A percentile compares a stretch with the other conserved stretches of the same genome.
Conservation (phyloP, 805 yeast species). For the Metschnikowia aberdeeniae region DNA sequence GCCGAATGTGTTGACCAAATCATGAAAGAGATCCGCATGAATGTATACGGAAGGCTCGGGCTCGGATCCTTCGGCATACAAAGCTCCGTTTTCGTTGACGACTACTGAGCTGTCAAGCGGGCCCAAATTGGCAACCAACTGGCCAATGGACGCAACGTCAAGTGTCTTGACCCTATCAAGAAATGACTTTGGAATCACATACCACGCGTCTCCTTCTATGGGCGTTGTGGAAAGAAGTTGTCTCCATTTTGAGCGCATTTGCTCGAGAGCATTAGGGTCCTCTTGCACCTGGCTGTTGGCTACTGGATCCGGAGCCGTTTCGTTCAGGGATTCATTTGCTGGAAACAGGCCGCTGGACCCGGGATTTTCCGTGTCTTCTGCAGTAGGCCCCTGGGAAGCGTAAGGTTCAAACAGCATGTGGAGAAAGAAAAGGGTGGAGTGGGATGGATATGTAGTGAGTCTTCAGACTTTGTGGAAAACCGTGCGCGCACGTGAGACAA, state of each 20-base stretch:
- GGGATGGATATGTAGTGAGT: neutral
- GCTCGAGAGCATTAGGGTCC: neutral
- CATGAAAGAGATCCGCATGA: constrained; percentile 41
- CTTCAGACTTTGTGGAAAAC: constrained; percentile 2
- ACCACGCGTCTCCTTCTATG: constrained; percentile 47
- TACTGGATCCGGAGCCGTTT: too few relatives aligned
- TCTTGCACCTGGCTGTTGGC: neutral
- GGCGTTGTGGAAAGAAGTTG: constrained; percentile 4
- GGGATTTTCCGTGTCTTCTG: neutral
- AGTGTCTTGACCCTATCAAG: constrained; percentile 35
- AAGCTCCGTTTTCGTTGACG: constrained; percentile 43
- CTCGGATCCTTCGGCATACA: constrained; percentile 26
- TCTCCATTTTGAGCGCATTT: constrained; percentile 10
- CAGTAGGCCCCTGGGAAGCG: neutral
- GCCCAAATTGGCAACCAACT: constrained; percentile 34
- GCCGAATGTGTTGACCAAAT: constrained; percentile 54
- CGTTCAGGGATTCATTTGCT: too few relatives aligned
- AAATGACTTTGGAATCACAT: constrained; percentile 47
- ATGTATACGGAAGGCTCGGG: constrained; percentile 26
- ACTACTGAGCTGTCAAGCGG: constrained; percentile 45
- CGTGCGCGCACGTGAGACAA: constrained; percentile 4
- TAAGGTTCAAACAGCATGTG: constrained; percentile 2
- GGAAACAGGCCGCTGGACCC: neutral
- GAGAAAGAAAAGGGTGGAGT: neutral
- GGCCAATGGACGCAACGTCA: constrained; percentile 18